A percentile compares a stretch with the other conserved stretches of the same genome.
Conservation (phyloP, 345 rosid genomes). For the Alliaria petiolata region DNA sequence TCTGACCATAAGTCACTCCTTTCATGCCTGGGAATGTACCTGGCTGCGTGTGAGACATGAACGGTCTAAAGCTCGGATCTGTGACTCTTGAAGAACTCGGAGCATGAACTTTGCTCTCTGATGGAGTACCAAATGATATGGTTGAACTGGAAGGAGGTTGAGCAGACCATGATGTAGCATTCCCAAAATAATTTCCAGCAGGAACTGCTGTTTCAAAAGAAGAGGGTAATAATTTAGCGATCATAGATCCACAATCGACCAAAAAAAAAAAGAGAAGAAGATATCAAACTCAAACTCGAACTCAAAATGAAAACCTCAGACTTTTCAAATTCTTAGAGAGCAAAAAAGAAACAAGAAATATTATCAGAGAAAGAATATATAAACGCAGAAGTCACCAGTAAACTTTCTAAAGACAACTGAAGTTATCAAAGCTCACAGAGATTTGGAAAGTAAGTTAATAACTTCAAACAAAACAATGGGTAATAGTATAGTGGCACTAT, state of each 20-base stretch:
- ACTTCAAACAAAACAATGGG: neutral
- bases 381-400: neutral
- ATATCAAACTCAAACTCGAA: neutral
- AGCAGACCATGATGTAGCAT: constrained; percentile 73
- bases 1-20: constrained; percentile 47
- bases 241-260: neutral
- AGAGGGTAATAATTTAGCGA: constrained; percentile 11
- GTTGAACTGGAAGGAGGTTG: constrained; percentile 48
- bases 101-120: constrained; percentile 50
- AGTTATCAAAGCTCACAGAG: neutral
- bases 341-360: neutral
- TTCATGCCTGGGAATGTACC: constrained; percentile 50
- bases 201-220: constrained; percentile 38
- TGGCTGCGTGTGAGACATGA: constrained; percentile 47
- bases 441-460: neutral
- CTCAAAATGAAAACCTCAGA: neutral
- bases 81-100: constrained; percentile 50
- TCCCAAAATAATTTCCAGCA: constrained; percentile 44
- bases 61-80: constrained; percentile 57
- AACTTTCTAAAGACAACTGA: neutral
- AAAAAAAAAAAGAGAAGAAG: neutral
- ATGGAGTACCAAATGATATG: constrained; percentile 43
- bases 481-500: neutral
- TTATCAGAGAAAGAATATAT: neutral
- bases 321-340: neutral